Percentiles rank a stretch among this genome's conserved stretches.
phyloP scores from a whole-genome alignment of 805 yeast genomes.

The Metschnikowia shivogae region DNA sequence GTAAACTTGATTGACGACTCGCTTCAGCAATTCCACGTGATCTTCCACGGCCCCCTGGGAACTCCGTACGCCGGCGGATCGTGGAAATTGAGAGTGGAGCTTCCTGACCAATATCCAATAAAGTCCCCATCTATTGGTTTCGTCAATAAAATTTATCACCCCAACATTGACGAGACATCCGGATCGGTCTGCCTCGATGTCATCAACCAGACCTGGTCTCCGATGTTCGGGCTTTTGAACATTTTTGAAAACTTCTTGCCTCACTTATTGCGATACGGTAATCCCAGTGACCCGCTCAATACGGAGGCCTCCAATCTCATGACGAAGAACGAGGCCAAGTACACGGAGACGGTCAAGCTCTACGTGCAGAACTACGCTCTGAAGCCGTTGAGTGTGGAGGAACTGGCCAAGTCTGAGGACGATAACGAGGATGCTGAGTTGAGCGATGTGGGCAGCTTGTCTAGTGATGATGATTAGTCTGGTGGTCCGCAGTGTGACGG shows the following conservation, averaged over 20 bases:
- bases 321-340: conserved; percentile 61
- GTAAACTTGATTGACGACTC: conserved; percentile 75
- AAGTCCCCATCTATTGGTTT: conserved; percentile 96
- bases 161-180: conserved; percentile 85
- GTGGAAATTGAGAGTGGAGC: conserved; percentile 89
- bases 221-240: conserved; percentile 89
- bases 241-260: conserved; percentile 92
- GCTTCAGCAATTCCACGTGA: conserved; percentile 79
- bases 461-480: conserved; percentile 40
- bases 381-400: conserved; percentile 41
- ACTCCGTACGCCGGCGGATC: conserved; percentile 86
- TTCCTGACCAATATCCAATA: conserved; percentile 93
- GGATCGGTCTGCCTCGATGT: conserved; percentile 96
- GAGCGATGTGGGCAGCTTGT: conserved; percentile 48
- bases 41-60: conserved; percentile 75
- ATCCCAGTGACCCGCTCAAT: conserved; percentile 90
- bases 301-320: conserved; percentile 83
- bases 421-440: conserved; percentile 39
- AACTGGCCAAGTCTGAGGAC: conserved; percentile 26
- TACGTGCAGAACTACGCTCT: conserved; percentile 67
- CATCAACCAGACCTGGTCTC: conserved; percentile 97
- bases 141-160: conserved; percentile 86
- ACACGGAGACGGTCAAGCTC: conserved; percentile 64
- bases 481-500: neutral
- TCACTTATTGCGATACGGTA: conserved; percentile 85